Base-by-base conservation (phyloP, 2,329 filamentous ascomycete genomes). In the Fusarium scirpi region DNA sequence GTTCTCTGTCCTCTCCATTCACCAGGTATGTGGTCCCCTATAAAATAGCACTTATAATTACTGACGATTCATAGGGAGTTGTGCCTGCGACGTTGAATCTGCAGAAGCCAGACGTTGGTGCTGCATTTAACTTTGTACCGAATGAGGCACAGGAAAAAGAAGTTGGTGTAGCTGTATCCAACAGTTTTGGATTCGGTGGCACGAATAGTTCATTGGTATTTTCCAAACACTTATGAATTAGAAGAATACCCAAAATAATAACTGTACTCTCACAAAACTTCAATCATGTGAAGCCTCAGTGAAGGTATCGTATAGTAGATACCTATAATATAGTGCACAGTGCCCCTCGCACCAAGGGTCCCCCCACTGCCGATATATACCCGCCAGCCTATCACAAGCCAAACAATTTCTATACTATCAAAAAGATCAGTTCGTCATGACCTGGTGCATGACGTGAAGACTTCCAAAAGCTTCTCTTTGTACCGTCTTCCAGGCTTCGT, bases 111-210 rank as follows among this genome's bases (percentile, higher is more conserved):
- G 88, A 91, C 45, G 85, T 89, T 3, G 86, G 89, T 6, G 91
- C 93, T 57, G 83, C 90, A 69, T 97, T 95, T 82, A 98, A 98
- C 77, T 95, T 98, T 79, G 90, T 97, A 6, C 89, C 94, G 0
- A 84, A 89, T 6, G 77, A 84, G 47, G 86, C 94, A 1, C 94
- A 98, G 79, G 80, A 91, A 55, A 90, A 89, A 70, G 78, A 84
- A 4, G 88, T 98, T 13, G 83, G 89, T 61, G 91, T 95, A 24
- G 93, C 92, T 8, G 75, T 99, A 62, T 96, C 93, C 6, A 99
- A 99, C 77, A 98, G 95, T 78, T 99, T 99, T 82, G 96, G 96
- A 0, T 99, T 99, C 82, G 96, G 96, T 13, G 96, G 96, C 18
- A 98, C 95, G 2, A 99, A 99, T 82, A 94, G 95, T 44, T 94